Base-by-base conservation (phyloP, 1,284 basidiomycete species). In the Hemileia vastatrix region DNA sequence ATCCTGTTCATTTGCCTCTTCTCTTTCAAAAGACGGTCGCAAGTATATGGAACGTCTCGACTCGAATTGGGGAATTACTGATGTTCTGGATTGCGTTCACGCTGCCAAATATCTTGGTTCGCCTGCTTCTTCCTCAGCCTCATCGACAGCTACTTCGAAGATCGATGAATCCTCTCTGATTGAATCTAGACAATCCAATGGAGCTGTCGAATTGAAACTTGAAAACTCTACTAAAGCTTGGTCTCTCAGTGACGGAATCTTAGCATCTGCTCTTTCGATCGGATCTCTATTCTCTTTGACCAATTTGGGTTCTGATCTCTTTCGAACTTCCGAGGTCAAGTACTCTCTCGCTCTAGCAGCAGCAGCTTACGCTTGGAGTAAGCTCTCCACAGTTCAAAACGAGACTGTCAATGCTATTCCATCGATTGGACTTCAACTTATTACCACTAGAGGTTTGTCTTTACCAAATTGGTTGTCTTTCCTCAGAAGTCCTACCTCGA, bases 41-140 rank as follows among this genome's bases (percentile, higher is more conserved):
- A 65, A 63, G 19, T 71, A 74, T 63, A 70, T 83, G 50, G 78
- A 83, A 49, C 80, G 83, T 6, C 79, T 88, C 4, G 77, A 78
- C 27, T 79, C 79, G 0, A 72, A 82, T n/a, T 88, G 86, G 86
- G 86, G 86, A 5, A 68, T 85, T 32, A 80, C 82, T 15, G 86
- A 87, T 68, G 80, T 84, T 0, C 72, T 79, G 1, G 86, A 88
- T 68, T 82, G 81, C 67, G 81, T 83, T 18, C 72, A 77, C 6
- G 81, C 83, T 1, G 81, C 81, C 3, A 72, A 77, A 44, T 75
- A 77, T 33, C 78, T 86, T 18, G 77, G 81, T 2, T 67, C 74
- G 1, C 65, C 73, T 0, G 78, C 78, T 0, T 75, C 79, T 70
- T 72, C 75, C 32, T 49, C 24, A 70, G 69, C 4, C 65, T 82